A percentile compares a stretch with the other conserved stretches of the same genome.
Evolutionary conservation across 257 asterid genomes (phyloP).

Genomic region (Solanum sparsipilum): DNA sequence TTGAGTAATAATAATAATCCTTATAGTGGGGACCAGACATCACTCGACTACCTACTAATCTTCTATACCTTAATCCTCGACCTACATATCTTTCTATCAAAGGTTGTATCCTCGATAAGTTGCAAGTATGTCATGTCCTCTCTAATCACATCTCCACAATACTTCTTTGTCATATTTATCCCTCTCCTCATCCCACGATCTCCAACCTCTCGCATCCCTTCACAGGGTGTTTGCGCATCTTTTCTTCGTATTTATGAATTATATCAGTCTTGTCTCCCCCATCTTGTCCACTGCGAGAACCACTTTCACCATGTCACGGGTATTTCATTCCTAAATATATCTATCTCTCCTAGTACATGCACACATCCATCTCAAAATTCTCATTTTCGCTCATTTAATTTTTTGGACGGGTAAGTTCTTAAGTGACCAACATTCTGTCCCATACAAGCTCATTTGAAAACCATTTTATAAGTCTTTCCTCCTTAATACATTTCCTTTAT

Average conservation of each 20-base stretch:
- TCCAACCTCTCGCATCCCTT: not conserved
- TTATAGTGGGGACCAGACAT: not conserved
- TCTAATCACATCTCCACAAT: not conserved
- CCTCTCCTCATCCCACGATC: not conserved
- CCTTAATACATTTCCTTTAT: no score
- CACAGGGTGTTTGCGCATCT: not conserved
- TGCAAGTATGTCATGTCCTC: not conserved
- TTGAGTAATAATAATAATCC: not conserved
- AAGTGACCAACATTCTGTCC: not conserved
- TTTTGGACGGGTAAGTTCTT: not conserved
- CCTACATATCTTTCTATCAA: not conserved
- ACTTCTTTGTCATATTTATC: not conserved
- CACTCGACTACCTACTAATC: not conserved
- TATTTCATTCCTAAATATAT: not conserved
- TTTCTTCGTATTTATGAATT: not conserved
- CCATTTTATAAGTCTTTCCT: not conserved
- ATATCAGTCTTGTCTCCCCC: not conserved
- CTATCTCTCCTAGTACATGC: accelerated
- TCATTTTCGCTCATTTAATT: not conserved
- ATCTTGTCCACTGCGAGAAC: not conserved
- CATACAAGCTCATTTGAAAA: not conserved
- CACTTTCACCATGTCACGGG: not conserved
- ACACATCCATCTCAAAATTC: not conserved
- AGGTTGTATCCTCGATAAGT: not conserved
- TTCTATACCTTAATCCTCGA: not conserved